These are phyloP conservation scores for Fagopyrum esculentum DNA, from an alignment of 148 eudicot genomes.

Conservation along the genomic window DNA sequence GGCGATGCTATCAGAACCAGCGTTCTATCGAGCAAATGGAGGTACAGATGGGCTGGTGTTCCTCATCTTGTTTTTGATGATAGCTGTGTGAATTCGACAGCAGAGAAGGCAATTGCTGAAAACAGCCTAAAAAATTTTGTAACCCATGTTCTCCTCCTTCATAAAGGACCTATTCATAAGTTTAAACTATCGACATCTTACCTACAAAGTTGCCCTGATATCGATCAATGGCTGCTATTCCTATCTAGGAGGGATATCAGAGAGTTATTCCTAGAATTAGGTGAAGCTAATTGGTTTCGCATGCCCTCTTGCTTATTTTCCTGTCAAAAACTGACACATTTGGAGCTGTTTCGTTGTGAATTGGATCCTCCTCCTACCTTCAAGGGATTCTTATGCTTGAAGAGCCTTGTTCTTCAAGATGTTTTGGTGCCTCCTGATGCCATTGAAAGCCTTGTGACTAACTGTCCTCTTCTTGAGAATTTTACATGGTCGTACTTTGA, in stretches of 20 bases:
- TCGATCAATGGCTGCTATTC: conserved; percentile 79
- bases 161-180: conserved; percentile 65
- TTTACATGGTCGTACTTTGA: conserved; percentile 62
- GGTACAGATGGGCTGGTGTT: conserved; percentile 55
- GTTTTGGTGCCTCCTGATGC: conserved; percentile 51
- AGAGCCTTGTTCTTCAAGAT: conserved; percentile 56
- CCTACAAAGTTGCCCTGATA: conserved; percentile 49
- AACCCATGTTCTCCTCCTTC: conserved; percentile 50
- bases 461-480: conserved; percentile 63
- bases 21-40: conserved; percentile 49
- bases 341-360: conserved; percentile 71
- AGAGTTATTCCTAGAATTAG: conserved; percentile 54
- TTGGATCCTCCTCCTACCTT: conserved; percentile 53
- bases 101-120: conserved; percentile 34
- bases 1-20: conserved; percentile 60
- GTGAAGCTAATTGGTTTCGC: conserved; percentile 64
- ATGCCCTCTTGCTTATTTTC: conserved; percentile 59
- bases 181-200: conserved; percentile 43
- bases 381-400: conserved; percentile 47
- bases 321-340: conserved; percentile 40
- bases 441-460: conserved; percentile 46
- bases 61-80: conserved; percentile 46
- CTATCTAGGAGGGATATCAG: conserved; percentile 59
- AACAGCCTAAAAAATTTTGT: conserved; percentile 40
- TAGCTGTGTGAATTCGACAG: conserved; percentile 29